These are phyloP conservation scores for Desmodesmus armatus DNA, from an alignment of 139 green algal genomes.

Conservation along the genomic window DNA sequence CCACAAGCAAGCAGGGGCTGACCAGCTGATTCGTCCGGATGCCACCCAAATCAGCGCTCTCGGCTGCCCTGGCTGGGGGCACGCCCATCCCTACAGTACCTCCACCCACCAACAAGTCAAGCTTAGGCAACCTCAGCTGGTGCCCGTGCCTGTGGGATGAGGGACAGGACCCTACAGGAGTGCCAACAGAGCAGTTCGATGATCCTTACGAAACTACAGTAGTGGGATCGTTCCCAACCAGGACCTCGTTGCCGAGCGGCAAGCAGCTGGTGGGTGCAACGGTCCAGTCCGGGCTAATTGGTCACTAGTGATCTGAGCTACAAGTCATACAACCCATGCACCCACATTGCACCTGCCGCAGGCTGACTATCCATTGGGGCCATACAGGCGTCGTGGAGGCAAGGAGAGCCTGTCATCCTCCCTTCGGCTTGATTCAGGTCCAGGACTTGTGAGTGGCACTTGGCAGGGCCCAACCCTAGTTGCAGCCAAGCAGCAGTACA, in stretches of 20 bases:
- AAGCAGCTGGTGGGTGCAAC: conserved; percentile 43
- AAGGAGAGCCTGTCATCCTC: conserved; percentile 60
- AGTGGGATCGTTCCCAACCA: conserved; percentile 61
- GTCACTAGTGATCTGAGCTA: neutral
- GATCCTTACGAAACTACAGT: conserved; percentile 42
- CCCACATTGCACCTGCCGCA: conserved; percentile 33
- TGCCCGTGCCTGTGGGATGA: conserved; percentile 51
- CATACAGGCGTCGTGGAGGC: conserved; percentile 68
- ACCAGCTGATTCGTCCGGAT: too few species aligned
- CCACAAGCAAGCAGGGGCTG: too few species aligned
- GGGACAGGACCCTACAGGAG: conserved; percentile 27
- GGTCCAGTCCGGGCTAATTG: neutral
- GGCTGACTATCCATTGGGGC: conserved; percentile 84
- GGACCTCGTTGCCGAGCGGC: conserved; percentile 51
- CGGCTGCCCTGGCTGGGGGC: too few species aligned
- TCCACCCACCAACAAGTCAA: too few species aligned
- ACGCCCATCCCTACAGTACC: too few species aligned
- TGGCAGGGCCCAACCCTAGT: too few species aligned
- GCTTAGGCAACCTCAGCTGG: conserved; percentile 14
- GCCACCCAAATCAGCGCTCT: too few species aligned
- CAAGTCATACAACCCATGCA: neutral
- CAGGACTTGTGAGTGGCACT: too few species aligned
- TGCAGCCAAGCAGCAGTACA: too few species aligned
- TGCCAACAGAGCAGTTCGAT: conserved; percentile 31
- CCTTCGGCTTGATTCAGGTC: too few species aligned